Percentiles rank a stretch among this genome's conserved stretches.
Evolutionary conservation across 352 stramenopile genomes (phyloP).

Genomic region (Globisporangium okanoganense): DNA sequence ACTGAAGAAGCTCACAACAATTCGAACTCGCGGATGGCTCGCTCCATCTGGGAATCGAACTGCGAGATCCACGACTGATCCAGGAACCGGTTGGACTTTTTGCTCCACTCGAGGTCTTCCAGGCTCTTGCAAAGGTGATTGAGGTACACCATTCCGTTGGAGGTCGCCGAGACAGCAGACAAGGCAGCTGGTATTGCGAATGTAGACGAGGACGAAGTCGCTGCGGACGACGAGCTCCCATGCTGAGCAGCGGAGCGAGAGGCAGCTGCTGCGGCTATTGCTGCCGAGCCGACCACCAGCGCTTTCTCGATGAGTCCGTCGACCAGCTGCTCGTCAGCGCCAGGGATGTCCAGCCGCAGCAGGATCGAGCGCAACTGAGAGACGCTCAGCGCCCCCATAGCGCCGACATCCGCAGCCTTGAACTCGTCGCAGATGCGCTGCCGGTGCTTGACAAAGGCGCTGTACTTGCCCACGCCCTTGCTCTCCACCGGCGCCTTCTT

Average conservation of each 20-base stretch:
- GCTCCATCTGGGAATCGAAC: slow-evolving; percentile 80
- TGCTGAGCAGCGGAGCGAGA: not conserved
- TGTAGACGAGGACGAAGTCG: not conserved
- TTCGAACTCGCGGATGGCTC: slow-evolving; percentile 64
- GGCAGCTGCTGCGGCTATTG: not conserved
- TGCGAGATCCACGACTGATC: slow-evolving; percentile 74
- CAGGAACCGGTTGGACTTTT: slow-evolving; percentile 74
- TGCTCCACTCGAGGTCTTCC: slow-evolving; percentile 60
- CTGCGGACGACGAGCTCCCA: not conserved
- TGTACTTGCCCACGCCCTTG: slow-evolving; percentile 40
- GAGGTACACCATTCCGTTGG: slow-evolving; percentile 29
- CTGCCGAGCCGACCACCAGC: slow-evolving; percentile 13
- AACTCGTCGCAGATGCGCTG: slow-evolving; percentile 69
- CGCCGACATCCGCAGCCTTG: slow-evolving; percentile 33
- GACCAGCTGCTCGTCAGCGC: slow-evolving; percentile 43
- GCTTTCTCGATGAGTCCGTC: slow-evolving; percentile 41
- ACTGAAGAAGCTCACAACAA: slow-evolving; percentile 31
- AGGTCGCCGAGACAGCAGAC: not conserved
- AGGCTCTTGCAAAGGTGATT: slow-evolving; percentile 49
- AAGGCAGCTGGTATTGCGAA: not conserved
- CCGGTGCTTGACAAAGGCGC: slow-evolving; percentile 42
- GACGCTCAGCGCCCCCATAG: slow-evolving; percentile 32
- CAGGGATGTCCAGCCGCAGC: slow-evolving; percentile 39
- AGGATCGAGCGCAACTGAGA: slow-evolving; percentile 48
- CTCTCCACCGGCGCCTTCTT: slow-evolving; percentile 22